Evolutionary conservation across 495 filamentous ascomycete species (phyloP).

Genomic region (Penicillium silybi): DNA sequence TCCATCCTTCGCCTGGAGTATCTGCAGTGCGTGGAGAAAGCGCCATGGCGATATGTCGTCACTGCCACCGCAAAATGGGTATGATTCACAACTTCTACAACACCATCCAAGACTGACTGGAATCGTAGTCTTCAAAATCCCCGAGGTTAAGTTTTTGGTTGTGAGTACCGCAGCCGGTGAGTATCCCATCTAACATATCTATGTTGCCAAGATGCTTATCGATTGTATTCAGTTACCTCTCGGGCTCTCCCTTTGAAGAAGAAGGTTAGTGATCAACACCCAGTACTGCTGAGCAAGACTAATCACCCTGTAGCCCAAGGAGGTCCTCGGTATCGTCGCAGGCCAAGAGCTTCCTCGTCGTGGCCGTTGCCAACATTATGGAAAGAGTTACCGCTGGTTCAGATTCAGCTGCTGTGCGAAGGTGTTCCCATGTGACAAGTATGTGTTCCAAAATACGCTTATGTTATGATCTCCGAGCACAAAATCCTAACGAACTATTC

Average conservation of each 20-base stretch:
- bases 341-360: conserved; percentile 73
- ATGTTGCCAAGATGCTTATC: conserved; percentile 3
- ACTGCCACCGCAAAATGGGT: conserved; percentile 83
- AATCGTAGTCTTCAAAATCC: conserved; percentile 58
- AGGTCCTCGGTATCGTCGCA: conserved; percentile 72
- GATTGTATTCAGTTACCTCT: conserved; percentile 27
- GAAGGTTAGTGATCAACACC: conserved; percentile 35
- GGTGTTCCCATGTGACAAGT: conserved; percentile 75
- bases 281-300: not conserved
- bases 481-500: conserved; percentile 2
- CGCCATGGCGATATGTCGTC: conserved; percentile 70
- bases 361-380: conserved; percentile 76
- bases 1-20: conserved; percentile 60
- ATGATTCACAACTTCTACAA: conserved; percentile 6
- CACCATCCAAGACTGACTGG: not conserved
- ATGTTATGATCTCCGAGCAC: no score
- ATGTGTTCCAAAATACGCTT: no score
- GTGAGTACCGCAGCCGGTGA: conserved; percentile 54
- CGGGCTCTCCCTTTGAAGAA: conserved; percentile 48
- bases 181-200: not conserved
- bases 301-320: conserved; percentile 37
- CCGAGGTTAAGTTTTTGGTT: conserved; percentile 74
- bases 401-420: conserved; percentile 62
- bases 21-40: conserved; percentile 71
- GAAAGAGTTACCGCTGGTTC: conserved; percentile 83